A percentile compares a stretch with the other conserved stretches of the same genome.
Evolutionary conservation across 331 rosid species (phyloP).

Genomic region (Acacia concinna): DNA sequence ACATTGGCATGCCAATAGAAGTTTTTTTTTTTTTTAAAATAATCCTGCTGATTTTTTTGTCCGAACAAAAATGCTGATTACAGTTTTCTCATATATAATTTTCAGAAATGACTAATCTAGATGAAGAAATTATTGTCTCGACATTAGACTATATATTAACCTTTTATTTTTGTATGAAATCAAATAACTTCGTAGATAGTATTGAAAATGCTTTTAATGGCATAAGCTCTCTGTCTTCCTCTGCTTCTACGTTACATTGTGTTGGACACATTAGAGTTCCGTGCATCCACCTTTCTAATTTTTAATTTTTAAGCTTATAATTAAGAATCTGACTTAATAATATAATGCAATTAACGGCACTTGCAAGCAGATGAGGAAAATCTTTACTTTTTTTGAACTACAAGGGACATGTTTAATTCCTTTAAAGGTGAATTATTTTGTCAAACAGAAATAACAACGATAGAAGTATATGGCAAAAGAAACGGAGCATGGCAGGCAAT

Average conservation of each 20-base stretch:
- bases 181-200: not conserved
- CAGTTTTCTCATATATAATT: not conserved
- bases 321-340: not conserved
- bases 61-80: not conserved
- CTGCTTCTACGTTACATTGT: not conserved
- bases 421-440: not conserved
- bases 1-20: no score
- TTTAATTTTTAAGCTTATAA: not conserved
- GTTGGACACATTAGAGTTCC: not conserved
- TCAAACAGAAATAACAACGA: not conserved
- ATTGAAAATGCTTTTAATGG: no score
- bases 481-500: not conserved
- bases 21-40: no score
- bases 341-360: not conserved
- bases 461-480: not conserved
- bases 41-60: no score
- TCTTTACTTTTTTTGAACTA: not conserved
- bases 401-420: not conserved
- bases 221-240: not conserved
- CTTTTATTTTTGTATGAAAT: not conserved
- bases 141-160: not conserved
- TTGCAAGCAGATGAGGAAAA: not conserved
- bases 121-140: not conserved
- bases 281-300: not conserved
- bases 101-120: not conserved